Conservation (phyloP, 2,329 filamentous ascomycete genomes). For the Cladophialophora psammophila region DNA sequence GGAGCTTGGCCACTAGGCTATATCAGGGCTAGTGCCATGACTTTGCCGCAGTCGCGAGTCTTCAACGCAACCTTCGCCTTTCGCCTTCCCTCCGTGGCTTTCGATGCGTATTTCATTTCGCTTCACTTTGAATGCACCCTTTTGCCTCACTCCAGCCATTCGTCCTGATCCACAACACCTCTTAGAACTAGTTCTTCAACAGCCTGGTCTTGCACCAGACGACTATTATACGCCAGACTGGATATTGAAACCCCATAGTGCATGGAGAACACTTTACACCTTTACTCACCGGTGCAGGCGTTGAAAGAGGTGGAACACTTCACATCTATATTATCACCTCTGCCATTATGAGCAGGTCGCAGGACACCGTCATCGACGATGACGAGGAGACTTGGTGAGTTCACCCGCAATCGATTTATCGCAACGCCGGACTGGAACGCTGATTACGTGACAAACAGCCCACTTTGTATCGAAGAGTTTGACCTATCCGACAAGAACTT, state of each 20-base stretch:
- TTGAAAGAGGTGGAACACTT: constrained; percentile 37
- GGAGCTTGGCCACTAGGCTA: not conserved
- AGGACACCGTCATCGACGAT: constrained; percentile 59
- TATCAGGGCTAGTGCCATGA: constrained; percentile 9
- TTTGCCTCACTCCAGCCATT: constrained; percentile 9
- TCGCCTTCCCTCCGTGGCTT: constrained; percentile 24
- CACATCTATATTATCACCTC: constrained; percentile 36
- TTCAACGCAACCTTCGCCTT: constrained; percentile 30
- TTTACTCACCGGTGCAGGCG: constrained; percentile 37
- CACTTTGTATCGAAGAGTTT: constrained; percentile 98
- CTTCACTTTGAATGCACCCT: constrained; percentile 13
- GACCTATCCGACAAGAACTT: constrained; percentile 98
- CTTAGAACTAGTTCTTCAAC: not conserved
- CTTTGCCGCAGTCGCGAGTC: constrained; percentile 14
- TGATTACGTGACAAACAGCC: constrained; percentile 62
- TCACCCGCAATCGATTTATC: constrained; percentile 2
- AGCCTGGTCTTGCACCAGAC: not conserved
- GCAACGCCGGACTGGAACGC: constrained; percentile 5
- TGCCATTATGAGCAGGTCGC: constrained; percentile 53
- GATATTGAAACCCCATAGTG: constrained; percentile 25
- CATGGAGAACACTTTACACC: constrained; percentile 38
- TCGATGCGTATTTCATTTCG: constrained; percentile 16
- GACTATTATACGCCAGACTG: not conserved
- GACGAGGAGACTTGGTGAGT: constrained; percentile 58
- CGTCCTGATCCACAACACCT: not conserved